phyloP scores from a whole-genome alignment of 2,329 filamentous ascomycete species.

The Colletotrichum eremochloae region DNA sequence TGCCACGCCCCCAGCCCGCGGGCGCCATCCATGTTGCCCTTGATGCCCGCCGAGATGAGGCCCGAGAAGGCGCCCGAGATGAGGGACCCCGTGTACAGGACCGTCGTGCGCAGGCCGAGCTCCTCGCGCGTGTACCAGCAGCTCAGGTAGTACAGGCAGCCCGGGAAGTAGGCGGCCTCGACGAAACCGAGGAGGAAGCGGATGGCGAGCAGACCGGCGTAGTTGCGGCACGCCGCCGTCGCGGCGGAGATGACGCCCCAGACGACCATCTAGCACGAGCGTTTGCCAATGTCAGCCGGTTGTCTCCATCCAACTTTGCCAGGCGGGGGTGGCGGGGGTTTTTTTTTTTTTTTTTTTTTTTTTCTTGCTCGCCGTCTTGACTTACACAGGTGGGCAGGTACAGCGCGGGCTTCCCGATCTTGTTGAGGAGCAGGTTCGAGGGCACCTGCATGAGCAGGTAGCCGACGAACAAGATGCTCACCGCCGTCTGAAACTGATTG shows the following conservation, averaged over 20 bases:
- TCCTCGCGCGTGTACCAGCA: slow-evolving; percentile 80
- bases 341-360: rapidly evolving
- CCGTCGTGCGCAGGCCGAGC: slow-evolving; percentile 73
- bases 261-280: slow-evolving; percentile 48
- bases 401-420: slow-evolving; percentile 62
- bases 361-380: slow-evolving; percentile 15
- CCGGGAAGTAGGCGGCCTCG: slow-evolving; percentile 44
- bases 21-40: slow-evolving; percentile 71
- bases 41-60: slow-evolving; percentile 74
- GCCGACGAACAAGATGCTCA: slow-evolving; percentile 66
- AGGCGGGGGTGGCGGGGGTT: neutral
- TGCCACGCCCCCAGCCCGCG: slow-evolving; percentile 72
- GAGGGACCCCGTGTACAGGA: slow-evolving; percentile 77
- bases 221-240: slow-evolving; percentile 52
- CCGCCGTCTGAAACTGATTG: slow-evolving; percentile 56
- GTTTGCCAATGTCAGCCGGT: neutral
- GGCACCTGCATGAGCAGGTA: slow-evolving; percentile 66
- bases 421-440: slow-evolving; percentile 65
- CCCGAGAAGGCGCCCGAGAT: slow-evolving; percentile 81
- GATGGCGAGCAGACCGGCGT: slow-evolving; percentile 51
- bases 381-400: slow-evolving; percentile 61
- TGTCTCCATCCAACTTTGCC: neutral
- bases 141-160: slow-evolving; percentile 73
- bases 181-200: slow-evolving; percentile 49
- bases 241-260: slow-evolving; percentile 62